Conservation (phyloP, 805 yeast species). For the Metschnikowia lochheadii region DNA sequence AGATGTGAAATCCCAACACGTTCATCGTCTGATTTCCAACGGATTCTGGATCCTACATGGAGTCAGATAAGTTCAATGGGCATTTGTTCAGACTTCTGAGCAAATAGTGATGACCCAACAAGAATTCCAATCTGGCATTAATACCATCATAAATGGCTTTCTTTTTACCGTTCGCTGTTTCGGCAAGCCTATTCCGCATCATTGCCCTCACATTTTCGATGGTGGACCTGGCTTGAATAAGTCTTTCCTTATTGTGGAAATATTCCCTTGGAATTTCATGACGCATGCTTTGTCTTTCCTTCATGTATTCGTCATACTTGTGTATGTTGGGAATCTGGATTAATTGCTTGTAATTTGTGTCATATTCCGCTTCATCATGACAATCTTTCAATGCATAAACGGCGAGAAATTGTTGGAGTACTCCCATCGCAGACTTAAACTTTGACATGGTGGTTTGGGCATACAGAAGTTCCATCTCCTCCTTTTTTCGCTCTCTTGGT, state of each 20-base stretch:
- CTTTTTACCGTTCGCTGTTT: not conserved
- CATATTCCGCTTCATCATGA: not conserved
- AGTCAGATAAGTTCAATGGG: not conserved
- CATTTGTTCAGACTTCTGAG: constrained; percentile 2
- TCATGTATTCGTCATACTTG: not conserved
- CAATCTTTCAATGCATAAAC: not conserved
- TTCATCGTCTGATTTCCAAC: not conserved
- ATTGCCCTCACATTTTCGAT: not conserved
- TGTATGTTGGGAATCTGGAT: not conserved
- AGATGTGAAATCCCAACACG: not conserved
- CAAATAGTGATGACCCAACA: constrained; percentile 4
- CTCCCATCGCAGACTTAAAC: not conserved
- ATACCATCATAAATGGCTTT: not conserved
- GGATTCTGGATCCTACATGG: not conserved
- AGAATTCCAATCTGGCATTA: constrained; percentile 4
- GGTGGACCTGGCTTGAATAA: not conserved
- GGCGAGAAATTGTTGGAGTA: not conserved
- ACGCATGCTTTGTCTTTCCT: not conserved
- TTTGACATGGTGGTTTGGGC: not conserved
- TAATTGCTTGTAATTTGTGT: not conserved
- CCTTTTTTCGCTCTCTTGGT: not conserved
- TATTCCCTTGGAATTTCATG: not conserved
- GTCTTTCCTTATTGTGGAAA: not conserved
- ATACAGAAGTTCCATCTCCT: not conserved
- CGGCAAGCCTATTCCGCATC: not conserved